Base-by-base conservation (phyloP, 176 grass and related monocot genomes). In the Oryza officinalis region DNA sequence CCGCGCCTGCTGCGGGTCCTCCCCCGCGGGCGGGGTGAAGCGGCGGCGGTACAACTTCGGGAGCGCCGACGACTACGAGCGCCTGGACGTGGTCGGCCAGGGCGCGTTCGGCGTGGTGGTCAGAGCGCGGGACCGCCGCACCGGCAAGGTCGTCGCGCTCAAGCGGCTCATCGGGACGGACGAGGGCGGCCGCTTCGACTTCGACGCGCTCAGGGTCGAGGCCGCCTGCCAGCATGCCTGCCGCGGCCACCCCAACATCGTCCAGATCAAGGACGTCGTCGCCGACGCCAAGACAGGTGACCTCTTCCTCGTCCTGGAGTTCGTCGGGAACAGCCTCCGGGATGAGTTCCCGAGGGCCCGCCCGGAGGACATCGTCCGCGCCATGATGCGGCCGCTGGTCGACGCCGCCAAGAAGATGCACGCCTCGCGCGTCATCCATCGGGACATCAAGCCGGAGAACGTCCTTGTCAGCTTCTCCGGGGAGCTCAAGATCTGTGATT, bases 401-500 rank as follows among this genome's bases (percentile, higher is more conserved):
- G 63, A 52, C 1, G 79, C 69, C 3, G 79, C 78, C 27, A 68
- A 81, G 31, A 52, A 50, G 45, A 72, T 79, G n/a, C 86, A 88
- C 68, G 23, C 15, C 40, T 38, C 50, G 15, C 33, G 65, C 13
- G 71, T 84, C 52, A 57, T 84, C 30, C 86, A 88, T 75, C 80
- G 65, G 13, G 86, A 88, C 80, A 79, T 84, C 80, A 79, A 88
- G 86, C 86, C 80, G 5, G 71, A 70, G 10, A 88, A 88, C 52
- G n/a, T 88, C 74, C 81, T 88, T n/a, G 63, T 72, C 73, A 25
- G 27, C 74, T 0, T 38, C 8, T 5, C 2, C 37, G 54, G 66
- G 6, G 3, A 2, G 10, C 79, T 87, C 49, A 88, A 88, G 67
- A 79, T 88, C 9, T 76, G 72, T 35, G 86, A 88, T n/a, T 88